Percentiles rank a stretch among this genome's conserved stretches.
Evolutionary conservation across 1,139 yeast species (phyloP).

Genomic region (Yamadazyma diddensiae): DNA sequence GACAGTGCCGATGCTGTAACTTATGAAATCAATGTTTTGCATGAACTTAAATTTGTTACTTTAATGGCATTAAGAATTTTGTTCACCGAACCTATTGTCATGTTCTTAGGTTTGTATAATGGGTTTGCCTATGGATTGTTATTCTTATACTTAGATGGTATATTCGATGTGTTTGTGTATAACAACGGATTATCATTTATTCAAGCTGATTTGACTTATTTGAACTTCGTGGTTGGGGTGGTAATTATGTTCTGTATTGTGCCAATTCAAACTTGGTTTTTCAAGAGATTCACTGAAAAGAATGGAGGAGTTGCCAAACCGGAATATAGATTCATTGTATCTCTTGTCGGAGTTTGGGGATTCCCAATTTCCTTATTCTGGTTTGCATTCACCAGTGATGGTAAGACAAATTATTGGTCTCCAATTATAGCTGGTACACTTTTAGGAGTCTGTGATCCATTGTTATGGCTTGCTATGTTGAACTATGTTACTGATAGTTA

Average conservation of each 20-base stretch:
- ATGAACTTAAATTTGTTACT: neutral
- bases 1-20: neutral
- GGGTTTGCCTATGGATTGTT: conserved; percentile 1
- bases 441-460: conserved; percentile 1
- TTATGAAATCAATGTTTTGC: neutral
- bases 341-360: conserved; percentile 2
- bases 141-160: neutral
- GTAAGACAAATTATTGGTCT: conserved; percentile 1
- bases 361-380: conserved; percentile 1
- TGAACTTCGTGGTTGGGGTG: conserved; percentile 1
- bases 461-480: conserved; percentile 1
- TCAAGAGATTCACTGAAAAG: conserved; percentile 1
- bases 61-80: neutral
- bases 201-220: conserved; percentile 1
- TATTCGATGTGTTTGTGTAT: neutral
- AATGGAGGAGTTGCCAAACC: neutral
- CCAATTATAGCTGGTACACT: neutral
- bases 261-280: neutral
- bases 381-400: conserved; percentile 2
- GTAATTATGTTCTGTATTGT: conserved; percentile 1
- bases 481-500: conserved; percentile 1
- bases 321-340: neutral
- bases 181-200: conserved; percentile 1
- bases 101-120: conserved; percentile 1
- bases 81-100: conserved; percentile 1